Evolutionary conservation across 768 basidiomycete species (phyloP), one percentile per base, ranked within the genome.

Genomic region (Coprinellus aureogranulatus): DNA sequence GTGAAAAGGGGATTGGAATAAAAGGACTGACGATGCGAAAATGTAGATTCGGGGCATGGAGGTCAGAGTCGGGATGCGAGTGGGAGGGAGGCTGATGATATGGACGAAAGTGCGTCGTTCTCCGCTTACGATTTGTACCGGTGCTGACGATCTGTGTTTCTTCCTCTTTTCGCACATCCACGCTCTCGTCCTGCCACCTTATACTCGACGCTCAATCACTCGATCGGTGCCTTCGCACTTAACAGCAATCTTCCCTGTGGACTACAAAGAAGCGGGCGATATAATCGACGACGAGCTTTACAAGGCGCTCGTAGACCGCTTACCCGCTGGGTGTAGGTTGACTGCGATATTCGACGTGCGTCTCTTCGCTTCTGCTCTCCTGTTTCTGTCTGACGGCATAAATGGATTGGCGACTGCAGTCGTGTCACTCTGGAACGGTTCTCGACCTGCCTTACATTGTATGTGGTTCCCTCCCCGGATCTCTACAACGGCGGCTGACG

Each of bases 241-340:
- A 25, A 1, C 57, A 88, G 89, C 87, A 22, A 95, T 98, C 64
- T 98, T 86, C 67, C 96, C 96, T 0, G 68, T 94, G n/a, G 96
- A 99, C 70, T 90, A 85, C 75, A 81, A 90, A 73, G 71, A 75
- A 39, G 74, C 76, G 0, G 90, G 92, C 0, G 79, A 89, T 54
- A 94, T 99, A 53, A 73, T 94, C n/a, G 96, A 84, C 64, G 81
- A 84, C 66, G 77, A 77, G 55, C 72, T 83, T 72, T 74, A 81
- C 56, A 66, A 72, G 2, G 74, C 81, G 9, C 77, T 83, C 75
- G 80, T 81, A 48, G 16, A 72, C 54, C 70, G 74, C 2, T 64
- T 84, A 2, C 80, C 81, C 3, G 22, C 64, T 1, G 79, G 80
- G 14, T 84, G 82, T 61, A 75, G 81, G 8, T 69, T 84, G 25